Conservation (phyloP, 768 basidiomycete genomes). For the Termitomyces sp. region DNA sequence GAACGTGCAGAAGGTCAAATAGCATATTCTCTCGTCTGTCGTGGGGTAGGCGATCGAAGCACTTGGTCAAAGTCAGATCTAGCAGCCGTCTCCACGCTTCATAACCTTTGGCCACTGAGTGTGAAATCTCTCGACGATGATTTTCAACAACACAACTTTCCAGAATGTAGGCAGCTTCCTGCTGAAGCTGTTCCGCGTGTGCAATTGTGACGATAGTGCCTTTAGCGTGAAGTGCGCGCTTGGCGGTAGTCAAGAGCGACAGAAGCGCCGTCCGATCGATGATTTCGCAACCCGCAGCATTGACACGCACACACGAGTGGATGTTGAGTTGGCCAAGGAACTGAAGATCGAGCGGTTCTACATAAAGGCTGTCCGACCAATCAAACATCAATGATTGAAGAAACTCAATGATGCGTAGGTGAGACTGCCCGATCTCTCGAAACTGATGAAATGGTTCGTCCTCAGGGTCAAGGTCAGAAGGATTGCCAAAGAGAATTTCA, state of each 20-base stretch:
- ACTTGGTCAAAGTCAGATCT: conserved; percentile 82
- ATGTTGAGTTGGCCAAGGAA: conserved; percentile 67
- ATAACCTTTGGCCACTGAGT: conserved; percentile 67
- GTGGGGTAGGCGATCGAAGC: conserved; percentile 78
- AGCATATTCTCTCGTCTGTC: conserved; percentile 85
- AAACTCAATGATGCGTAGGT: conserved; percentile 84
- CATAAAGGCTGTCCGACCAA: conserved; percentile 76
- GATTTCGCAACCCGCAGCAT: conserved; percentile 75
- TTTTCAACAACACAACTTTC: conserved; percentile 87
- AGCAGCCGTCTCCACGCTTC: conserved; percentile 84
- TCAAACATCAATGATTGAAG: conserved; percentile 84
- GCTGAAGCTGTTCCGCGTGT: conserved; percentile 62
- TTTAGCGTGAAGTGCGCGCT: conserved; percentile 61
- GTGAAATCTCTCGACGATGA: conserved; percentile 74
- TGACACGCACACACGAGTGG: conserved; percentile 62
- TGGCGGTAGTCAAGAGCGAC: conserved; percentile 60
- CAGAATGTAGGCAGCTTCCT: conserved; percentile 73
- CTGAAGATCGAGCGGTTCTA: conserved; percentile 55
- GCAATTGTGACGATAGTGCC: conserved; percentile 60
- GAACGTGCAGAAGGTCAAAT: conserved; percentile 83
- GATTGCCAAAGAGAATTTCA: conserved; percentile 76
- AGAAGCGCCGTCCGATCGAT: conserved; percentile 74
- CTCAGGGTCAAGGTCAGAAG: conserved; percentile 46
- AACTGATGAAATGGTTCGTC: conserved; percentile 55
- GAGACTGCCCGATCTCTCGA: conserved; percentile 75